Evolutionary conservation across 495 filamentous ascomycete genomes (phyloP).

Genomic region (Lentithecium fluviatile): DNA sequence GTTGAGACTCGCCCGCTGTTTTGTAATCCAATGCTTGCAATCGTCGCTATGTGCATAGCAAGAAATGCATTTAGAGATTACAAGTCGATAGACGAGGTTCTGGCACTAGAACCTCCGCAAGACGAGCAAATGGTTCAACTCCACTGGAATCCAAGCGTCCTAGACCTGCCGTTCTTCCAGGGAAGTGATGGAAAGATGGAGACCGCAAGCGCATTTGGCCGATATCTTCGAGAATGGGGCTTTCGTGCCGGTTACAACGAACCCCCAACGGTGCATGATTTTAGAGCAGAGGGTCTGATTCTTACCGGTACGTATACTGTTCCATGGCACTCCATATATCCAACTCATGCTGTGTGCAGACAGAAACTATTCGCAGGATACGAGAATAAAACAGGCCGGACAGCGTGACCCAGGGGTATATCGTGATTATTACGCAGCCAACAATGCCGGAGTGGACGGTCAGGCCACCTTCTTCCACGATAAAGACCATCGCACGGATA

Average conservation of each 20-base stretch:
- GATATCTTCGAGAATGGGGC: constrained; percentile 20
- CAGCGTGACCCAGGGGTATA: constrained; percentile 27
- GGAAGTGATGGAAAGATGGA: constrained; percentile 21
- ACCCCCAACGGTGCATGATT: constrained; percentile 30
- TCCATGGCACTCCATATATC: constrained; percentile 10
- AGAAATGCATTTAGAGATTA: constrained; percentile 29
- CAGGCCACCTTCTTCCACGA: constrained; percentile 28
- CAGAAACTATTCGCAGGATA: constrained; percentile 33
- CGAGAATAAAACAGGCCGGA: constrained; percentile 33
- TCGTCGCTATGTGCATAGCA: constrained; percentile 15
- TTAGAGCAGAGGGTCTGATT: constrained; percentile 32
- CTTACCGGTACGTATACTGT: constrained; percentile 30
- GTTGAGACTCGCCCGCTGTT: constrained; percentile 17
- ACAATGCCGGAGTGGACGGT: constrained; percentile 32
- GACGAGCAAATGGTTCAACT: constrained; percentile 28
- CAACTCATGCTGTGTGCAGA: constrained; percentile 28
- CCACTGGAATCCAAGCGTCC: constrained; percentile 14
- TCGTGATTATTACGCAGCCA: constrained; percentile 31
- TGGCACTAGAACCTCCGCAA: constrained; percentile 23
- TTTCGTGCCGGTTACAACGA: constrained; percentile 19
- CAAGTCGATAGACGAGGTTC: constrained; percentile 25
- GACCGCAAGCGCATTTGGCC: constrained; percentile 9
- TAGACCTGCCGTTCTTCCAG: constrained; percentile 21
- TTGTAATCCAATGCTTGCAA: constrained; percentile 23
- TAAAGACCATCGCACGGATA: constrained; percentile 25